Percentiles rank a stretch among this genome's conserved stretches.
phyloP scores from a whole-genome alignment of 495 filamentous ascomycete species.

The Neurospora tetraspora region DNA sequence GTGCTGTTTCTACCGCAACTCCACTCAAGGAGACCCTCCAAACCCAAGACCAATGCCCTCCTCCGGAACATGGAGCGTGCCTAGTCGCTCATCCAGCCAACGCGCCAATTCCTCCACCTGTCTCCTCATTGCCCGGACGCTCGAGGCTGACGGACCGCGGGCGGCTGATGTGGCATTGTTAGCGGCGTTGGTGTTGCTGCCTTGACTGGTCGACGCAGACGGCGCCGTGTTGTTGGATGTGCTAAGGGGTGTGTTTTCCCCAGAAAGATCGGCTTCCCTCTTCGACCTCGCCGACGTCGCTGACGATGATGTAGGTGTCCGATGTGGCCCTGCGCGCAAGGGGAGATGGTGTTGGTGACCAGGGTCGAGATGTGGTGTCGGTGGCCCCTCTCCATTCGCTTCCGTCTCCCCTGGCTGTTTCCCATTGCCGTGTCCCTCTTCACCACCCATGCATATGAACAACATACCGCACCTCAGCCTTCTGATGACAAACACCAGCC shows the following conservation, averaged over 20 bases:
- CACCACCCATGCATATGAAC: slow-evolving; percentile 44
- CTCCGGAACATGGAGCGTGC: slow-evolving; percentile 30
- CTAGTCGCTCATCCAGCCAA: slow-evolving; percentile 34
- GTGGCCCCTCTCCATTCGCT: background rate
- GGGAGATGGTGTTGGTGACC: background rate
- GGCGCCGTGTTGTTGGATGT: slow-evolving; percentile 1
- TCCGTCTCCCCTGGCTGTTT: background rate
- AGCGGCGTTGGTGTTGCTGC: slow-evolving; percentile 1
- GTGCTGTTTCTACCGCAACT: background rate
- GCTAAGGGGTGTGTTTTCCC: background rate
- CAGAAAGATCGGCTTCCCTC: background rate
- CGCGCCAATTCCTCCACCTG: slow-evolving; percentile 39
- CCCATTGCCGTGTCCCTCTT: background rate
- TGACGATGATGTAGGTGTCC: slow-evolving; percentile 23
- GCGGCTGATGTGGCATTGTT: slow-evolving; percentile 6
- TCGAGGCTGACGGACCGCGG: slow-evolving; percentile 16
- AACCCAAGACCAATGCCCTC: slow-evolving; percentile 27
- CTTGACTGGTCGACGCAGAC: slow-evolving; percentile 16
- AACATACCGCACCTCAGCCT: slow-evolving; percentile 39
- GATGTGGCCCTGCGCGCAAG: slow-evolving; percentile 24
- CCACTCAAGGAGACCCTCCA: background rate
- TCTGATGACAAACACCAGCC: slow-evolving; percentile 37
- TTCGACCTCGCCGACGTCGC: background rate
- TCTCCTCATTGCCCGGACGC: slow-evolving; percentile 29
- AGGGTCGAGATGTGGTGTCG: background rate